These are phyloP conservation scores for Pythium sukuiense DNA, from an alignment of 352 stramenopile species.

Conservation along the genomic window DNA sequence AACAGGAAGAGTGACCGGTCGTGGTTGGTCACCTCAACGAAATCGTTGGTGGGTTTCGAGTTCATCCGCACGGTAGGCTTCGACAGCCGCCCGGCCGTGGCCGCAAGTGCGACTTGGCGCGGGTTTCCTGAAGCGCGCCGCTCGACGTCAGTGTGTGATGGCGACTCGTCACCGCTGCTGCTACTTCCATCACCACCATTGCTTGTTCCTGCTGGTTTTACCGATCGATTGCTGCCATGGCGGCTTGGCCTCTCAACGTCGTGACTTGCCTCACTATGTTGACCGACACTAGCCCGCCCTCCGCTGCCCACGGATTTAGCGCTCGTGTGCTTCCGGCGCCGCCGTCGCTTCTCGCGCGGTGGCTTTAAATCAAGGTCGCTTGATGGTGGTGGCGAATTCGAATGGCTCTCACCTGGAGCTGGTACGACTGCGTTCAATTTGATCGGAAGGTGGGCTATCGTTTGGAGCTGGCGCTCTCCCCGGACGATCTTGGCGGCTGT, in stretches of 20 bases:
- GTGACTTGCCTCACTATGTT: background rate
- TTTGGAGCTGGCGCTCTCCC: conserved; percentile 35
- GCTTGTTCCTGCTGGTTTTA: background rate
- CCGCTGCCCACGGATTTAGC: conserved; percentile 12
- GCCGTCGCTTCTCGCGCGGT: conserved; percentile 8
- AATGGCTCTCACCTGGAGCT: background rate
- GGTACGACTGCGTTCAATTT: conserved; percentile 13
- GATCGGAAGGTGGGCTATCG: background rate
- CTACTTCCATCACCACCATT: background rate
- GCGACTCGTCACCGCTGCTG: background rate
- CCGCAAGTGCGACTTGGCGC: conserved; percentile 4
- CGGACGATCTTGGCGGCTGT: conserved; percentile 29
- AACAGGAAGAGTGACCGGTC: conserved; percentile 41
- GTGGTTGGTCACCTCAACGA: conserved; percentile 22
- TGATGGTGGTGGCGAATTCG: background rate
- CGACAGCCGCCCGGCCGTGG: background rate
- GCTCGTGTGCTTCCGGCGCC: conserved; percentile 6
- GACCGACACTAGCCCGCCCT: conserved; percentile 3
- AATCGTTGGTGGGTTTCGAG: background rate
- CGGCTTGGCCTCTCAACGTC: background rate
- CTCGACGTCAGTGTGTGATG: background rate
- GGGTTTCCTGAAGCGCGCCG: conserved; percentile 17
- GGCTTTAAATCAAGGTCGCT: background rate
- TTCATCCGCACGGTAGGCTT: conserved; percentile 2
- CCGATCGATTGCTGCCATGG: background rate